These are phyloP conservation scores for Trichomonas tenax DNA, from an alignment of 208 protist species.

Conservation along the genomic window DNA sequence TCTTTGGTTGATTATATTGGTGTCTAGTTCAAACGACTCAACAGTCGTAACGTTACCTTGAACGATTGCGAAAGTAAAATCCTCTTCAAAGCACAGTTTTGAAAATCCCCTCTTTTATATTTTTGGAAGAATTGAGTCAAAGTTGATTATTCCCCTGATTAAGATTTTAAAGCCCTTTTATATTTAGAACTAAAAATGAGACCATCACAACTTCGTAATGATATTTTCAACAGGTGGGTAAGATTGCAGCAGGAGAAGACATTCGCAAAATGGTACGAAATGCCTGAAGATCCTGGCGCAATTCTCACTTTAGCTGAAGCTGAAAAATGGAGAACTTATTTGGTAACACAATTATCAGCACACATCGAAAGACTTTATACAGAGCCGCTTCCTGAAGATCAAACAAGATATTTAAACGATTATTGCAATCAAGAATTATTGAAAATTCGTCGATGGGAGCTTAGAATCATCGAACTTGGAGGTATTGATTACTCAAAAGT, in stretches of 20 bases:
- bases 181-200: neutral
- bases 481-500: conserved; percentile 15
- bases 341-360: neutral
- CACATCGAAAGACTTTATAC: neutral
- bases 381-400: neutral
- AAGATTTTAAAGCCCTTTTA: too few relatives aligned
- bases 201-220: neutral
- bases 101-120: neutral
- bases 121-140: too few relatives aligned
- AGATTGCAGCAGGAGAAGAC: neutral
- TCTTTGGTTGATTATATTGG: neutral
- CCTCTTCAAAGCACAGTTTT: neutral
- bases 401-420: conserved; percentile 12
- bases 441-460: neutral
- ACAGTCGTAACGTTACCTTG: neutral
- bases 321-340: neutral
- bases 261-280: neutral
- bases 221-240: conserved; percentile 12
- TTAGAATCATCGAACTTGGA: neutral
- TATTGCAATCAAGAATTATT: neutral
- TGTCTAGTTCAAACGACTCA: neutral
- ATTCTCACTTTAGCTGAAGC: neutral
- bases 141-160: too few relatives aligned
- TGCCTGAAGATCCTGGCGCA: neutral
- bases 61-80: neutral